phyloP scores from a whole-genome alignment of 805 yeast genomes.

The Yarrowia osloensis region DNA sequence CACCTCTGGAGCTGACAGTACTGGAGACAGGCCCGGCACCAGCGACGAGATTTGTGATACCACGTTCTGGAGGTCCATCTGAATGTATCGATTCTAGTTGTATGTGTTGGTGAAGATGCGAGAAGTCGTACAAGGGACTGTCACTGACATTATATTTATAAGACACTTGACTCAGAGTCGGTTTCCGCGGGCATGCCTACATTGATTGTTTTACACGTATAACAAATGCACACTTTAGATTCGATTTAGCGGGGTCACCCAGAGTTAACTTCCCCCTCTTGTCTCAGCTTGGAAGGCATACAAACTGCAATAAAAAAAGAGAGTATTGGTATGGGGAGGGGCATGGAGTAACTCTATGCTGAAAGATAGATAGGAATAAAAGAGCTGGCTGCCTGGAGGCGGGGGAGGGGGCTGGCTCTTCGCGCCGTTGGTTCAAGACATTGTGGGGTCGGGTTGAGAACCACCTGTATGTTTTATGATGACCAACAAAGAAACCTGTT shows the following conservation, averaged over 20 bases:
- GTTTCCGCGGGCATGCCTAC: not conserved
- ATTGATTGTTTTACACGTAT: not conserved
- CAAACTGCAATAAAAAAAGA: not conserved
- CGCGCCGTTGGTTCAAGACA: not conserved
- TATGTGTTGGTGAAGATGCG: not conserved
- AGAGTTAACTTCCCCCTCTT: slow-evolving; percentile 15
- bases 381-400: not conserved
- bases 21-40: not conserved
- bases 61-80: not conserved
- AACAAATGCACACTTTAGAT: not conserved
- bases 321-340: not conserved
- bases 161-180: slow-evolving; percentile 15
- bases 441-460: not conserved
- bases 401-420: not conserved
- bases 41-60: not conserved
- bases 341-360: not conserved
- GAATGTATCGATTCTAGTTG: not conserved
- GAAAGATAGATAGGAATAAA: not conserved
- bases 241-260: slow-evolving; percentile 10
- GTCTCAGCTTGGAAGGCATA: not conserved
- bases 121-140: not conserved
- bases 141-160: not conserved
- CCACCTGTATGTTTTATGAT: not conserved
- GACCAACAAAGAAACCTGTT: slow-evolving; percentile 1
- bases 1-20: slow-evolving; percentile 1